A percentile compares a stretch with the other conserved stretches of the same genome.
phyloP scores from a whole-genome alignment of 495 filamentous ascomycete genomes.

The Xylaria palmicola region DNA sequence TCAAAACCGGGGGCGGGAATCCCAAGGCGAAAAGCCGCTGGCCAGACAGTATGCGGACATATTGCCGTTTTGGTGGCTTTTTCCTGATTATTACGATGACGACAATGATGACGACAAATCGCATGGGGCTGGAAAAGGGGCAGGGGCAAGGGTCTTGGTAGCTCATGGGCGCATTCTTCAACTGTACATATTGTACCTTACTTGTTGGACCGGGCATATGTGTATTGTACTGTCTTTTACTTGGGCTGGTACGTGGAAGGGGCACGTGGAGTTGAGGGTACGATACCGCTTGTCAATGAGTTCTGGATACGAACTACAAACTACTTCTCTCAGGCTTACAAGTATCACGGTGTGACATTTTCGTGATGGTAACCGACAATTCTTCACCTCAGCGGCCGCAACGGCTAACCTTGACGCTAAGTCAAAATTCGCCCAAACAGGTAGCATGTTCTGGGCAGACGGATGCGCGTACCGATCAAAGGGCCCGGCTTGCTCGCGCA shows the following conservation, averaged over 20 bases:
- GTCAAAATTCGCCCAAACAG: background rate
- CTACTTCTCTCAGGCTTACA: background rate
- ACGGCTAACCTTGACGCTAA: background rate
- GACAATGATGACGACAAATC: conserved; percentile 7
- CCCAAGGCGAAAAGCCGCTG: background rate
- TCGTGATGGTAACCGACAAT: background rate
- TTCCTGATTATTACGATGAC: conserved; percentile 9
- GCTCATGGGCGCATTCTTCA: background rate
- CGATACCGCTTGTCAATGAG: background rate
- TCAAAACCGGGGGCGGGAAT: conserved; percentile 4
- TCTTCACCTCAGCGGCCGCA: background rate
- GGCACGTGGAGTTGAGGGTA: conserved; percentile 7
- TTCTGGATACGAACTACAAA: background rate
- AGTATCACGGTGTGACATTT: background rate
- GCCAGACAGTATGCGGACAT: background rate
- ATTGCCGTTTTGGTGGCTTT: background rate
- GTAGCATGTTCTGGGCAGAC: background rate
- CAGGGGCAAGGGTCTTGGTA: background rate
- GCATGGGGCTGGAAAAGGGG: background rate
- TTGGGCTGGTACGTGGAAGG: background rate
- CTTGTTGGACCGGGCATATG: background rate
- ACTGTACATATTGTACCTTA: conserved; percentile 8
- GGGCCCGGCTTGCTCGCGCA: background rate
- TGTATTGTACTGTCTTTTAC: conserved; percentile 5
- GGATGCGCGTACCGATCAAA: background rate